Conservation (phyloP, 2,329 filamentous ascomycete genomes). For the Trichoderma breve region DNA sequence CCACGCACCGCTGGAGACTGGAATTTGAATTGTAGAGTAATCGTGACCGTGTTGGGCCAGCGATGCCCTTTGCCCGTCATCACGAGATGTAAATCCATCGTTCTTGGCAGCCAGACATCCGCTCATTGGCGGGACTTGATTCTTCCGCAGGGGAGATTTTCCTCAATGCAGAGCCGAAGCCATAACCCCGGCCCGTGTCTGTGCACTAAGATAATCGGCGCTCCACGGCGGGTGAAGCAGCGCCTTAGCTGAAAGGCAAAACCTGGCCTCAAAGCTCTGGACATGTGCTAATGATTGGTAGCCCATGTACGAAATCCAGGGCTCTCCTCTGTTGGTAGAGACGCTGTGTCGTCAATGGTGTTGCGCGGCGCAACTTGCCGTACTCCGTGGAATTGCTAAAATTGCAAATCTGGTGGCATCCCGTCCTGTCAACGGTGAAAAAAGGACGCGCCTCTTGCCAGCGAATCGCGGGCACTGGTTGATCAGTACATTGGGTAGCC, state of each 20-base stretch:
- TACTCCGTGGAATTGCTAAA: too few species aligned
- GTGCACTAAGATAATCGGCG: neutral
- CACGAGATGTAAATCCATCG: neutral
- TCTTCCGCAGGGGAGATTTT: conserved; percentile 12
- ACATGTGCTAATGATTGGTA: neutral
- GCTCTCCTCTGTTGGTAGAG: neutral
- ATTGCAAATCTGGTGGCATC: neutral
- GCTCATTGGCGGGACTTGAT: conserved; percentile 16
- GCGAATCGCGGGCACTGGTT: neutral
- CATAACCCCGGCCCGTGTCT: neutral
- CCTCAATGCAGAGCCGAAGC: conserved; percentile 2
- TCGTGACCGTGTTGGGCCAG: neutral
- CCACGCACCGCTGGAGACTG: neutral
- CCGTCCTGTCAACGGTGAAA: neutral
- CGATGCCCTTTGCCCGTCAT: neutral
- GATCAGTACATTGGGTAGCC: neutral
- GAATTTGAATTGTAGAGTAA: neutral
- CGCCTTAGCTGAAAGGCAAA: conserved; percentile 4
- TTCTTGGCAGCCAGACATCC: neutral
- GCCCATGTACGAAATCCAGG: neutral
- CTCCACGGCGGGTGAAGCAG: conserved; percentile 1
- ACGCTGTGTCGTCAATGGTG: neutral
- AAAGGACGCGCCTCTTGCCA: neutral
- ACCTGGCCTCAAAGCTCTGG: neutral
- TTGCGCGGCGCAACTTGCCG: neutral